Conservation (phyloP, 176 grass and related monocot species). For the Olyra latifolia region DNA sequence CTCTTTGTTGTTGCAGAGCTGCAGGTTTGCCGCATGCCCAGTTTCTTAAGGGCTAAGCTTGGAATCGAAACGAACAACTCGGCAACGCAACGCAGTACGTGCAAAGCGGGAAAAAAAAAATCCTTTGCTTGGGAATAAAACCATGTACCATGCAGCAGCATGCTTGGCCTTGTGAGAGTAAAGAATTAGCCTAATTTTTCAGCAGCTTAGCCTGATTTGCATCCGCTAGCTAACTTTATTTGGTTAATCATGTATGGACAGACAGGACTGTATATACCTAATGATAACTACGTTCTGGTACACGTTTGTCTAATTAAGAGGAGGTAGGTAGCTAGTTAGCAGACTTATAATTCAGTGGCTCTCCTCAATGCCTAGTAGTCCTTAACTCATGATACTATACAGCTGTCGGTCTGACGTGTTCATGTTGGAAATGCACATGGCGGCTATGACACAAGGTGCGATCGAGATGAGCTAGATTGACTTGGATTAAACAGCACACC, state of each 20-base stretch:
- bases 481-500: slow-evolving; percentile 3
- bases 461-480: slow-evolving; percentile 20
- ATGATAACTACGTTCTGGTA: background rate
- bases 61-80: slow-evolving; percentile 50
- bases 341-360: slow-evolving; percentile 2
- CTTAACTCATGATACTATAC: slow-evolving; percentile 23
- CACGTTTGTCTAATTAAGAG: background rate
- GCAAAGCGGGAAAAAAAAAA: slow-evolving; percentile 67
- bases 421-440: background rate
- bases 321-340: background rate
- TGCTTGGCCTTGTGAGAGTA: background rate
- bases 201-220: too few species aligned
- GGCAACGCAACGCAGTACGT: slow-evolving; percentile 35
- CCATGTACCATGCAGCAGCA: slow-evolving; percentile 18
- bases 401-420: background rate
- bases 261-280: background rate
- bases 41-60: slow-evolving; percentile 67
- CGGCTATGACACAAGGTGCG: background rate
- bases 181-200: too few species aligned
- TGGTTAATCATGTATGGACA: too few species aligned
- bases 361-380: background rate
- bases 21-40: slow-evolving; percentile 33
- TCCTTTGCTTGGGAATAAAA: slow-evolving; percentile 69
- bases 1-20: slow-evolving; percentile 26
- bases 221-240: too few species aligned